Evolutionary conservation across 768 basidiomycete genomes (phyloP).

Genomic region (Hypsizygus marmoreus): DNA sequence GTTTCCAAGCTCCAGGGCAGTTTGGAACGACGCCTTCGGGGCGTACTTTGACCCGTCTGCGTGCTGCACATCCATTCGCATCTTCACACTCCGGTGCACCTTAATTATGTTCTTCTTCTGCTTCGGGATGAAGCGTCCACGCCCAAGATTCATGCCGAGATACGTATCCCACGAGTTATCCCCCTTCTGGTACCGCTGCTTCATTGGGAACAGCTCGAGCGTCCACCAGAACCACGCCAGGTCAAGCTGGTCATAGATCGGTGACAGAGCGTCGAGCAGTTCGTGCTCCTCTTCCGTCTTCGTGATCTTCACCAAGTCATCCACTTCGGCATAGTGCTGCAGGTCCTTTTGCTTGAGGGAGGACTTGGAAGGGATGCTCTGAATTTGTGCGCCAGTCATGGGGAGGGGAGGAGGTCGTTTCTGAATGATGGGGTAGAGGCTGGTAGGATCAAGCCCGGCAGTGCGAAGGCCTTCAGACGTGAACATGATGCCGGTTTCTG

Average conservation of each 20-base stretch:
- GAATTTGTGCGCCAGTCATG: constrained; percentile 23
- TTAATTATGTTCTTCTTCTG: constrained; percentile 39
- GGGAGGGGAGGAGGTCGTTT: constrained; percentile 38
- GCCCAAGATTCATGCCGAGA: constrained; percentile 35
- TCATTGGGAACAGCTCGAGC: constrained; percentile 51
- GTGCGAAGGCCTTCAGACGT: constrained; percentile 42
- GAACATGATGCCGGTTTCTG: constrained; percentile 65
- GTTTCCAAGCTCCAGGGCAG: constrained; percentile 14
- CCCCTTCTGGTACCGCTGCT: constrained; percentile 36
- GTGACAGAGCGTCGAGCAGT: constrained; percentile 55
- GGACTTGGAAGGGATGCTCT: constrained; percentile 25
- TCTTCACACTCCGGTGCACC: constrained; percentile 52
- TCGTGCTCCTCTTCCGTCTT: constrained; percentile 65
- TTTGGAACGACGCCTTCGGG: constrained; percentile 38
- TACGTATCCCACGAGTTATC: constrained; percentile 30
- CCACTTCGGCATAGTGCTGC: constrained; percentile 11
- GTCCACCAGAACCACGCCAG: constrained; percentile 59
- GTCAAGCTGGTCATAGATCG: constrained; percentile 60
- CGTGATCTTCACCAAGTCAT: constrained; percentile 8
- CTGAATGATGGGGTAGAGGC: constrained; percentile 43
- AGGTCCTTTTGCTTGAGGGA: constrained; percentile 7
- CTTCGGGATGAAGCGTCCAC: constrained; percentile 41
- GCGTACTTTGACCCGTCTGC: constrained; percentile 35
- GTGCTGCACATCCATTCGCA: constrained; percentile 52
- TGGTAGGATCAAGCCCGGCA: constrained; percentile 51